These are phyloP conservation scores for Mycena citricolor DNA, from an alignment of 1,284 basidiomycete species.

Conservation along the genomic window DNA sequence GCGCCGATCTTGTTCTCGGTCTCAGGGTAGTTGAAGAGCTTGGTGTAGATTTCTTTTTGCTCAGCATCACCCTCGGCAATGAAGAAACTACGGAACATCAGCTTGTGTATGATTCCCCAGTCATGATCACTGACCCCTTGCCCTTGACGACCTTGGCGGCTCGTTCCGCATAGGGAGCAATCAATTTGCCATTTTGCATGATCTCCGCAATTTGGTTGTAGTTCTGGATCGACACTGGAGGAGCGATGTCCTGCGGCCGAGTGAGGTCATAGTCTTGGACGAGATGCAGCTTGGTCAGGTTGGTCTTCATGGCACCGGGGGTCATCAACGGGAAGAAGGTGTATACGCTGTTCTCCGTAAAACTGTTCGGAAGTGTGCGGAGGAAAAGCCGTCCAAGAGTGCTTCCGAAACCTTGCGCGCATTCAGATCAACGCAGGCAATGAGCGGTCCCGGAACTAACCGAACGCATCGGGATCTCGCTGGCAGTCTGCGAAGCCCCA, in stretches of 20 bases:
- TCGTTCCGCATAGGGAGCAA: constrained; percentile 47
- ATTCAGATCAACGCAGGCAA: too few species aligned
- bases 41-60: constrained; percentile 48
- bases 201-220: constrained; percentile 56
- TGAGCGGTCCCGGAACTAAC: constrained; percentile 22
- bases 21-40: constrained; percentile 47
- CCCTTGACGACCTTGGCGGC: constrained; percentile 53
- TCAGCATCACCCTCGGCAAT: constrained; percentile 48
- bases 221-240: constrained; percentile 37
- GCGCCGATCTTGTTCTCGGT: constrained; percentile 48
- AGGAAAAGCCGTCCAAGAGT: constrained; percentile 73
- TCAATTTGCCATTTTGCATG: constrained; percentile 49
- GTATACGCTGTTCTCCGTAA: constrained; percentile 68
- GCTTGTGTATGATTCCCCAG: too few species aligned
- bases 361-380: constrained; percentile 70
- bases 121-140: constrained; percentile 46
- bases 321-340: constrained; percentile 88
- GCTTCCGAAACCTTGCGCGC: constrained; percentile 55
- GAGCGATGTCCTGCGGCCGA: constrained; percentile 39
- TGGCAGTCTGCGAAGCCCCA: constrained; percentile 83
- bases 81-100: constrained; percentile 47
- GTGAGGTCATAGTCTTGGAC: constrained; percentile 51
- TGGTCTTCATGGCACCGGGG: constrained; percentile 60
- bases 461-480: constrained; percentile 63
- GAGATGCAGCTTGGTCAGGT: constrained; percentile 56